Conservation (phyloP, 768 basidiomycete species). For the Rhizopogon vulgaris region DNA sequence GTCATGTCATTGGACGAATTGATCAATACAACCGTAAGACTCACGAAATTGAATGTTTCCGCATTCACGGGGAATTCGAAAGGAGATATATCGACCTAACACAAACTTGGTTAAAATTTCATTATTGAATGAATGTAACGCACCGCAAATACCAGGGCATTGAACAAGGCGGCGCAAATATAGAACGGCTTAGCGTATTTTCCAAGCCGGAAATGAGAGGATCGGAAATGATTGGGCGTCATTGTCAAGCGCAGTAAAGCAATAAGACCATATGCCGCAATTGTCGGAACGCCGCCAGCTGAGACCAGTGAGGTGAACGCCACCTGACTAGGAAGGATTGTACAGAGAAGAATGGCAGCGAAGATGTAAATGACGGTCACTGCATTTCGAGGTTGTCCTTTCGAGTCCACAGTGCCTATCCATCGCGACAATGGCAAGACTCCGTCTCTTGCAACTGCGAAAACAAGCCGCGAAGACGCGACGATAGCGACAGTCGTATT, state of each 20-base stretch:
- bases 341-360: slow-evolving; percentile 69
- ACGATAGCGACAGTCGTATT: slow-evolving; percentile 86
- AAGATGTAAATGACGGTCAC: slow-evolving; percentile 85
- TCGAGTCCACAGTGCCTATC: slow-evolving; percentile 68
- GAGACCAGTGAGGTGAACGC: slow-evolving; percentile 90
- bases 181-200: slow-evolving; percentile 65
- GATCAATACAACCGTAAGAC: slow-evolving; percentile 20
- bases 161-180: slow-evolving; percentile 61
- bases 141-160: slow-evolving; percentile 68
- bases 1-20: slow-evolving; percentile 7
- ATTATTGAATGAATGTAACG: slow-evolving; percentile 20
- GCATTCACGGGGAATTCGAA: slow-evolving; percentile 81
- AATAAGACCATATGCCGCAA: slow-evolving; percentile 84
- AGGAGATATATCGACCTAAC: slow-evolving; percentile 76
- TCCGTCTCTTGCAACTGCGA: slow-evolving; percentile 92
- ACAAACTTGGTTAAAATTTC: slow-evolving; percentile 4
- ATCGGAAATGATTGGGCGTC: slow-evolving; percentile 70
- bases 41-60: slow-evolving; percentile 78
- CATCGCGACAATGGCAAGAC: slow-evolving; percentile 79
- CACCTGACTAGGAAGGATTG: slow-evolving; percentile 84
- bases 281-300: slow-evolving; percentile 80
- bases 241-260: slow-evolving; percentile 67
- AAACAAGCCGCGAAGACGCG: slow-evolving; percentile 83
- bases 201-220: slow-evolving; percentile 70
- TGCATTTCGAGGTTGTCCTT: slow-evolving; percentile 77